Conservation (phyloP, 345 rosid species). For the Theobroma cacao region DNA sequence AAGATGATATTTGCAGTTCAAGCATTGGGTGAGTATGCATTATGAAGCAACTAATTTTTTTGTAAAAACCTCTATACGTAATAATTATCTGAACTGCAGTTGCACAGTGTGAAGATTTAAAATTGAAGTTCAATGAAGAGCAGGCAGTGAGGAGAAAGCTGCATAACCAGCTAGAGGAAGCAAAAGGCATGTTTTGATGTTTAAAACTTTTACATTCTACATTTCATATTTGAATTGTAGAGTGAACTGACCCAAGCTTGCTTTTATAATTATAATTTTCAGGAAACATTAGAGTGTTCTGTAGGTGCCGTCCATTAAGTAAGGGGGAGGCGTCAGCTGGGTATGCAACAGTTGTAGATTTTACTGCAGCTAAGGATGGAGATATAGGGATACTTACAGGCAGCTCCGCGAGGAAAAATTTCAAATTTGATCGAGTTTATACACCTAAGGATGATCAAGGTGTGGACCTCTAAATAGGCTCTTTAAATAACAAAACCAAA, state of each 20-base stretch:
- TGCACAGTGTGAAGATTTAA: conserved; percentile 43
- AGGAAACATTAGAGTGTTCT: conserved; percentile 54
- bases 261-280: conserved; percentile 4
- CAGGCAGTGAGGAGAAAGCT: conserved; percentile 47
- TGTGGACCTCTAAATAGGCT: background rate
- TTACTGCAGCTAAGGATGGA: conserved; percentile 48
- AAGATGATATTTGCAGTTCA: conserved; percentile 42
- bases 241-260: conserved; percentile 9
- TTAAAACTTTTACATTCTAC: background rate
- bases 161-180: conserved; percentile 43
- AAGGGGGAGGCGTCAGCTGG: conserved; percentile 36
- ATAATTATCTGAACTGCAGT: conserved; percentile 22
- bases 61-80: background rate
- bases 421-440: conserved; percentile 47
- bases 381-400: conserved; percentile 40
- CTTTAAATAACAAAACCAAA: background rate
- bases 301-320: conserved; percentile 48
- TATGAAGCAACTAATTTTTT: background rate
- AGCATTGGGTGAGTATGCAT: conserved; percentile 36
- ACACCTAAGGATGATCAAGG: conserved; percentile 50
- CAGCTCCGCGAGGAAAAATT: conserved; percentile 32
- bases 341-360: conserved; percentile 34
- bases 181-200: conserved; percentile 35
- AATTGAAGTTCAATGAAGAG: conserved; percentile 41
- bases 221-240: background rate